A percentile compares a stretch with the other conserved stretches of the same genome.
phyloP scores from a whole-genome alignment of 257 asterid species.

The Solanum rostratum region DNA sequence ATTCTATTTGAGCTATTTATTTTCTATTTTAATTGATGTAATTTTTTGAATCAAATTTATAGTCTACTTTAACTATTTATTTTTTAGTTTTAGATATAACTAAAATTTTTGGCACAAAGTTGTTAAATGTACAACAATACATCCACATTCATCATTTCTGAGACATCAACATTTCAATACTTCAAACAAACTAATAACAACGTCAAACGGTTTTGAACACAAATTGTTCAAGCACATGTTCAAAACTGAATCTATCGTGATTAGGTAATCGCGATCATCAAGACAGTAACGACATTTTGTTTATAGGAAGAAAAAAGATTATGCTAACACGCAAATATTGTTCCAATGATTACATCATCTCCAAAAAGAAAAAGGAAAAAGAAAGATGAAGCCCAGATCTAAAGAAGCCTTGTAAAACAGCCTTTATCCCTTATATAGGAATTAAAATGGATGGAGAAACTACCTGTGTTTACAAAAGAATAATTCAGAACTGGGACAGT shows the following conservation, averaged over 20 bases:
- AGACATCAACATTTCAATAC: not conserved
- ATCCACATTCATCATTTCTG: not conserved
- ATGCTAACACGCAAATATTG: not conserved
- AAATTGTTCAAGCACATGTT: not conserved
- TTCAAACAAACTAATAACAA: not conserved
- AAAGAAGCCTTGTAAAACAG: not conserved
- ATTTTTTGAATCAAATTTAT: too few relatives aligned
- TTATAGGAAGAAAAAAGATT: not conserved
- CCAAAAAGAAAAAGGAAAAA: not conserved
- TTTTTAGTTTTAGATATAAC: too few relatives aligned
- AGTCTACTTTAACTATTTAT: too few relatives aligned
- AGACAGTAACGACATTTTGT: not conserved
- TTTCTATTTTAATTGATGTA: too few relatives aligned
- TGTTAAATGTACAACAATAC: not conserved
- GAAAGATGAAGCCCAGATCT: not conserved
- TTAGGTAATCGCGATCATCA: not conserved
- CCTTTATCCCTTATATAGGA: not conserved
- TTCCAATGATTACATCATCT: not conserved
- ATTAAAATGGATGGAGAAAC: not conserved
- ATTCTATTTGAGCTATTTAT: too few relatives aligned
- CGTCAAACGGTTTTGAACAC: not conserved
- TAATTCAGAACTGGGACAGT: not conserved
- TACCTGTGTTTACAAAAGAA: not conserved
- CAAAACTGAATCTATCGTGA: not conserved
- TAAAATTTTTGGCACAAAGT: not conserved